These are phyloP conservation scores for Microbotryum scabiosae DNA, from an alignment of 1,284 basidiomycete genomes.

Conservation along the genomic window DNA sequence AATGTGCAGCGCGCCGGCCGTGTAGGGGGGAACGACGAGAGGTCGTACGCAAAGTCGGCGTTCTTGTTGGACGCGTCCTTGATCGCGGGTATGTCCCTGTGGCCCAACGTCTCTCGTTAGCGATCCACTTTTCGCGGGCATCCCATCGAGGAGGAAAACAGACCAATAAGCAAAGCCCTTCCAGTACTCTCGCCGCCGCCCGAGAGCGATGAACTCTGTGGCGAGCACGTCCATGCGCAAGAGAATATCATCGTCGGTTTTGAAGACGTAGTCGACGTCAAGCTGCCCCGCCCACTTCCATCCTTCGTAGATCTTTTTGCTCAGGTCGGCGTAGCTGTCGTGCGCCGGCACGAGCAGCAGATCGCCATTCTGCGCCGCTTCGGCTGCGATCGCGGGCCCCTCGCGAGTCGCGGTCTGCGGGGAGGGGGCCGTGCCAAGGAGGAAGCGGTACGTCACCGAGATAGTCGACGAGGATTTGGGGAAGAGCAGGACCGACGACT, in stretches of 20 bases:
- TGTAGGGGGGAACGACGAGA: slow-evolving; percentile 28
- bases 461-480: slow-evolving; percentile 3
- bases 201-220: slow-evolving; percentile 21
- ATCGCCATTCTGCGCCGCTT: slow-evolving; percentile 20
- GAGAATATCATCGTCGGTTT: slow-evolving; percentile 28
- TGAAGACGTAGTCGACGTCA: slow-evolving; percentile 30
- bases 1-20: slow-evolving; percentile 23
- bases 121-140: background rate
- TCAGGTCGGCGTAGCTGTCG: slow-evolving; percentile 15
- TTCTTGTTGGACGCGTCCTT: slow-evolving; percentile 29
- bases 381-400: slow-evolving; percentile 21
- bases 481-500: slow-evolving; percentile 21
- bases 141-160: background rate
- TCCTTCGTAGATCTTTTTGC: slow-evolving; percentile 17
- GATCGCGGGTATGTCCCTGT: slow-evolving; percentile 24
- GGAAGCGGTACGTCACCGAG: slow-evolving; percentile 23
- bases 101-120: background rate
- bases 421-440: slow-evolving; percentile 25
- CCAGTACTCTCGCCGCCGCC: slow-evolving; percentile 24
- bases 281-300: slow-evolving; percentile 22
- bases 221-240: slow-evolving; percentile 23
- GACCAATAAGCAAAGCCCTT: slow-evolving; percentile 26
- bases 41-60: slow-evolving; percentile 24
- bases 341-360: slow-evolving; percentile 21
- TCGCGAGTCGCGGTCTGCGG: slow-evolving; percentile 10